These are phyloP conservation scores for Thielaviopsis cerberus DNA, from an alignment of 2,329 filamentous ascomycete species.

Conservation along the genomic window DNA sequence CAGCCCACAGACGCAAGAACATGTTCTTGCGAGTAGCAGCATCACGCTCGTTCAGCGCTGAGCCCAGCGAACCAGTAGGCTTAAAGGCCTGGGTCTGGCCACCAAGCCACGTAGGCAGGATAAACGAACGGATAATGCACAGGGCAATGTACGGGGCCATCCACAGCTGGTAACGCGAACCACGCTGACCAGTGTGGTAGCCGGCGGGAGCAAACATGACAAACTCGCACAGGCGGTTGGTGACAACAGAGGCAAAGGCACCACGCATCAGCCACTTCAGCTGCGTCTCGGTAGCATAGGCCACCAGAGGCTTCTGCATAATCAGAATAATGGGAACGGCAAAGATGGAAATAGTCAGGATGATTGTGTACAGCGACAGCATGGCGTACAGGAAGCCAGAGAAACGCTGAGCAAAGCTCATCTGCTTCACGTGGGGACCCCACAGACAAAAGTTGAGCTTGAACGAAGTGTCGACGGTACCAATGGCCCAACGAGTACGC, in stretches of 20 bases:
- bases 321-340: slow-evolving; percentile 40
- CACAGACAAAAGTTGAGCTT: slow-evolving; percentile 42
- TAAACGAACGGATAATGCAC: slow-evolving; percentile 37
- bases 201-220: slow-evolving; percentile 40
- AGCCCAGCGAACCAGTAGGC: slow-evolving; percentile 38
- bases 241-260: slow-evolving; percentile 31
- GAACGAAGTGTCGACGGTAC: slow-evolving; percentile 38
- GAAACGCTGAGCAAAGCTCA: slow-evolving; percentile 38
- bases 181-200: slow-evolving; percentile 39
- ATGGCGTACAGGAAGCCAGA: slow-evolving; percentile 39
- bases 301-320: slow-evolving; percentile 37
- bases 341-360: slow-evolving; percentile 34
- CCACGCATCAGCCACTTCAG: slow-evolving; percentile 39
- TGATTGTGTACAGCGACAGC: slow-evolving; percentile 36
- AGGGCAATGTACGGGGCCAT: slow-evolving; percentile 44
- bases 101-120: slow-evolving; percentile 40
- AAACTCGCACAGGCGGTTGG: slow-evolving; percentile 37
- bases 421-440: slow-evolving; percentile 31
- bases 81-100: slow-evolving; percentile 40
- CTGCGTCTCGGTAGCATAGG: slow-evolving; percentile 32
- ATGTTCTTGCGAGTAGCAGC: slow-evolving; percentile 31
- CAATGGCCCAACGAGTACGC: slow-evolving; percentile 35
- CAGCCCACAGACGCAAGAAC: slow-evolving; percentile 32
- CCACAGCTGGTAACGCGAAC: slow-evolving; percentile 38
- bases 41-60: slow-evolving; percentile 39